Evolutionary conservation across 352 stramenopile genomes (phyloP).

Genomic region (Pythium pectinolyticum): DNA sequence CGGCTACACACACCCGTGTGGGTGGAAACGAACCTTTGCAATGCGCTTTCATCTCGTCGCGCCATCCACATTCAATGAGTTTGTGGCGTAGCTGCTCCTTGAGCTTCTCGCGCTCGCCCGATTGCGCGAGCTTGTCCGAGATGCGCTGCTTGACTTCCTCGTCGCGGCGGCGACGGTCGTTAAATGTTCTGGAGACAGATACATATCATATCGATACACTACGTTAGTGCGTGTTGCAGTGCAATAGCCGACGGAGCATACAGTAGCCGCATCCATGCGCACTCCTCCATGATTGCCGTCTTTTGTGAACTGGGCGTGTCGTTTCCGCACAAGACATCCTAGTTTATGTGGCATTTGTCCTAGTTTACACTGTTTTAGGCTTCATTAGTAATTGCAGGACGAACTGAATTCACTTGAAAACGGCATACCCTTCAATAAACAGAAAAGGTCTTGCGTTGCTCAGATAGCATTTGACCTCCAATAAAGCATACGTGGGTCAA

Average conservation of each 20-base stretch:
- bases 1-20: not conserved
- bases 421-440: not conserved
- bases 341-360: not conserved
- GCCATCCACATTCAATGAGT: slow-evolving; percentile 85
- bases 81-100: slow-evolving; percentile 29
- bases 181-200: slow-evolving; percentile 5
- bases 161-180: slow-evolving; percentile 14
- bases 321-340: slow-evolving; percentile 7
- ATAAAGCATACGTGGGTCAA: not conserved
- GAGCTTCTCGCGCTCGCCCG: slow-evolving; percentile 25
- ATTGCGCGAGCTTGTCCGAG: slow-evolving; percentile 22
- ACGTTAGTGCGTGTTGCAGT: not conserved
- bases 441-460: too few species aligned
- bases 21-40: slow-evolving; percentile 66
- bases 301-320: not conserved
- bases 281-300: slow-evolving; percentile 16
- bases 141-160: slow-evolving; percentile 16
- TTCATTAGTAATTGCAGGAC: slow-evolving; percentile 1
- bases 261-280: too few species aligned
- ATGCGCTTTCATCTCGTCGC: slow-evolving; percentile 89
- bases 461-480: too few species aligned
- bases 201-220: not conserved
- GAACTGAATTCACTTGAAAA: slow-evolving; percentile 9
- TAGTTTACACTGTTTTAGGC: not conserved
- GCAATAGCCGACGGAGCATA: too few species aligned